Base-by-base conservation (phyloP, 495 filamentous ascomycete species). In the Pyronema domesticum region DNA sequence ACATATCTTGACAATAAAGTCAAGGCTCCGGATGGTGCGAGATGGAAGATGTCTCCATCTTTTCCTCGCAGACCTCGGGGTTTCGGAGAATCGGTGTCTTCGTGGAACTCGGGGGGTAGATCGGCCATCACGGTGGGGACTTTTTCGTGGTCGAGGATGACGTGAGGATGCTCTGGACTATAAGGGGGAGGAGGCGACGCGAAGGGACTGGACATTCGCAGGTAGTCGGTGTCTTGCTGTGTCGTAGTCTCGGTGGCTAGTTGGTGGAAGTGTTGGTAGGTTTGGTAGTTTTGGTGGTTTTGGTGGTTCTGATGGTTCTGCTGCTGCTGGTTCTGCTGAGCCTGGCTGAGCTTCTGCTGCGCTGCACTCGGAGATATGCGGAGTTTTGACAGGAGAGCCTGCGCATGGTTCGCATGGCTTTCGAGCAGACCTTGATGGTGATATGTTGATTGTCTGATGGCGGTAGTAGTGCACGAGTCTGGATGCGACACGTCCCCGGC, bases 11-110 rank as follows among this genome's bases (percentile, higher is more conserved):
- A 78, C 4, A 98, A 75, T 51, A 94, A 70, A 57, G 82, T 83
- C 58, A 98, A 71, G n/a, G 89, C 89, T 0, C 77, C 77, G 30
- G 79, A 73, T 0, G 87, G 80, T 0, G 77, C 68, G 37, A 98
- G 72, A 18, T 77, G 76, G 68, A 84, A 84, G 52, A 94, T 76
- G 62, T 86, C 82, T 34, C 63, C 54, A 37, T 65, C 61, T 18
- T 61, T 59, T 46, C 57, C 60, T 37, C 60, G 45, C 61, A 64
- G 51, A 19, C 61, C 61, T 37, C 63, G 17, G 3, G 61, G 61
- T 39, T 63, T 64, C 13, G 61, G 60, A 4, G 60, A 60, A 19
- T 53, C 50, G 35, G 10, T 42, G 7, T 17, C 14, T 30, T 15
- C n/a, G 45, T 11, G 18, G 3, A 53, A 33, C 19, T 14, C 35